Conservation (phyloP, 208 protist species). For the Wallacemonas sp. region DNA sequence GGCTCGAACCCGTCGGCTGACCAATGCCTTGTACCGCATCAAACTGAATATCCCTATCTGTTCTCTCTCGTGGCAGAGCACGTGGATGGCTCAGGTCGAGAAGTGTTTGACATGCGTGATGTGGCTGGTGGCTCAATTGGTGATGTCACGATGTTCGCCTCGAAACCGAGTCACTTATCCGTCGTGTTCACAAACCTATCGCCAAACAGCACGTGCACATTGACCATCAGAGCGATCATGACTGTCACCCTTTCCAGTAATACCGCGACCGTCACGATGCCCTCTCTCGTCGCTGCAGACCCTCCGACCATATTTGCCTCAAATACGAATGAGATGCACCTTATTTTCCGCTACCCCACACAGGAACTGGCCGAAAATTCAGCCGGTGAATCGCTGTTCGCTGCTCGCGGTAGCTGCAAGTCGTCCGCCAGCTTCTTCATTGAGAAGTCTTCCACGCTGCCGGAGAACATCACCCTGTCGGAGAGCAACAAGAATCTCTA, state of each 20-base stretch:
- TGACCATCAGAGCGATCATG: constrained; percentile 48
- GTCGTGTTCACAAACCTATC: constrained; percentile 64
- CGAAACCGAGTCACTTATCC: constrained; percentile 31
- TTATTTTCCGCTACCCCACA: constrained; percentile 55
- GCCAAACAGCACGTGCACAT: constrained; percentile 31
- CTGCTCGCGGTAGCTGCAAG: constrained; percentile 6
- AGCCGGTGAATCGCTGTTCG: constrained; percentile 17
- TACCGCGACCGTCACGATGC: neutral
- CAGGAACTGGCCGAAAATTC: constrained; percentile 6
- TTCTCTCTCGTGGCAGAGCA: constrained; percentile 46
- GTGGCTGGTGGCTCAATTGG: constrained; percentile 56
- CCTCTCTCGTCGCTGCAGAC: constrained; percentile 49
- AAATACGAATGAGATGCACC: constrained; percentile 21
- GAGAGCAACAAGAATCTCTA: constrained; percentile 18
- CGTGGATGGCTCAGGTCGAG: constrained; percentile 15
- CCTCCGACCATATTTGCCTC: constrained; percentile 56
- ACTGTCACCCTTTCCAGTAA: neutral
- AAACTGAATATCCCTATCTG: constrained; percentile 63
- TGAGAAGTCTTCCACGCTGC: constrained; percentile 30
- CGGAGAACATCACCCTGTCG: constrained; percentile 12
- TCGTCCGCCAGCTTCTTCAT: too few relatives aligned
- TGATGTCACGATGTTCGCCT: constrained; percentile 34
- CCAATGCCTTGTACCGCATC: constrained; percentile 54
- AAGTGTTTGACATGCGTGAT: constrained; percentile 61
- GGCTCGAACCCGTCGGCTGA: constrained; percentile 30